A percentile compares a stretch with the other conserved stretches of the same genome.
Evolutionary conservation across 1,284 basidiomycete species (phyloP).

Genomic region (Mycena sp.): DNA sequence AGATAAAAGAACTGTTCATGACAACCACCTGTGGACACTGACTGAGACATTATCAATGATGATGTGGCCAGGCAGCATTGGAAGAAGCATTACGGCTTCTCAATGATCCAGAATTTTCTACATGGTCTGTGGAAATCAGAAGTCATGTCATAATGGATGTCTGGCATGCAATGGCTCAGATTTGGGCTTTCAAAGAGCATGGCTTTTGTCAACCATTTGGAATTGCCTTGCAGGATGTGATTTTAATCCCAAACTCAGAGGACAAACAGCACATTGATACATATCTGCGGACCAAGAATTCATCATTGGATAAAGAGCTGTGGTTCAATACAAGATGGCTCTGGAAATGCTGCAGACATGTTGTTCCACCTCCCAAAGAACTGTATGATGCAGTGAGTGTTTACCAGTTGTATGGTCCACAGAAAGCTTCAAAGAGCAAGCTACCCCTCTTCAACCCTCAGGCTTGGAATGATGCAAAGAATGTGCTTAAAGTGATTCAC

Average conservation of each 20-base stretch:
- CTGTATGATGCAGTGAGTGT: conserved; percentile 37
- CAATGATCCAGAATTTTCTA: conserved; percentile 9
- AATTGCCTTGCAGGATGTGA: conserved; percentile 39
- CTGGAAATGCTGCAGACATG: conserved; percentile 32
- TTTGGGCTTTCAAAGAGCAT: conserved; percentile 40
- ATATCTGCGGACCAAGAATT: conserved; percentile 31
- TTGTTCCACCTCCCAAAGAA: conserved; percentile 37
- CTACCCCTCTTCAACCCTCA: conserved; percentile 37
- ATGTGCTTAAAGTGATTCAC: conserved; percentile 40
- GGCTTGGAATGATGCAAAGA: conserved; percentile 39
- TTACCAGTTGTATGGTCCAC: conserved; percentile 38
- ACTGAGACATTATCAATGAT: conserved; percentile 1
- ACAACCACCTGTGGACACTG: too few relatives aligned
- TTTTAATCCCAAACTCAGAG: conserved; percentile 40
- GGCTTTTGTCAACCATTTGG: conserved; percentile 38
- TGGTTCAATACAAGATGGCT: conserved; percentile 36
- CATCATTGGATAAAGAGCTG: conserved; percentile 35
- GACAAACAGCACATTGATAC: conserved; percentile 37
- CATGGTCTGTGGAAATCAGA: conserved; percentile 26
- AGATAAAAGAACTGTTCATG: too few relatives aligned
- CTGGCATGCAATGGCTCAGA: conserved; percentile 45
- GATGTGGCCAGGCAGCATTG: background rate
- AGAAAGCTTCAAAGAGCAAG: conserved; percentile 39
- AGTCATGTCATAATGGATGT: conserved; percentile 41
- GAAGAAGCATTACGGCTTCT: background rate